A percentile compares a stretch with the other conserved stretches of the same genome.
phyloP scores from a whole-genome alignment of 495 filamentous ascomycete species.

The Trichocladium antarcticum region DNA sequence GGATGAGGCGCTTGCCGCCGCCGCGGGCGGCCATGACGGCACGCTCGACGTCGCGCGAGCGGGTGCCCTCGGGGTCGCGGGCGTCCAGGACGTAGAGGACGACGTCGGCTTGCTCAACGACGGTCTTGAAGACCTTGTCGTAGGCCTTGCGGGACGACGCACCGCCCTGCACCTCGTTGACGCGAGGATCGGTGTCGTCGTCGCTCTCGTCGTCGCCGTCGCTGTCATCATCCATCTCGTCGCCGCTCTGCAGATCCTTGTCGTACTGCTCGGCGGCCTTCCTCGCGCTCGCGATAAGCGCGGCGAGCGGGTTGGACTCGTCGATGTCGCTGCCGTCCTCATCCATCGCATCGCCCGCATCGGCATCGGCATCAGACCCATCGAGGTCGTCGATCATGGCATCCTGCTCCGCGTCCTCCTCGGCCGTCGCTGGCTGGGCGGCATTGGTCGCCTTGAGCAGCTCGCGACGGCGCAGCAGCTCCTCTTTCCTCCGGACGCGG shows the following conservation, averaged over 20 bases:
- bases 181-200: constrained; percentile 33
- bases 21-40: constrained; percentile 75
- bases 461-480: constrained; percentile 56
- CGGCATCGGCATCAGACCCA: constrained; percentile 25
- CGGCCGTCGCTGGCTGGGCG: constrained; percentile 27
- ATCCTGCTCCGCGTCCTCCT: constrained; percentile 37
- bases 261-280: constrained; percentile 79
- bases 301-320: constrained; percentile 77
- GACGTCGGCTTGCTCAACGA: constrained; percentile 82
- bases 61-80: constrained; percentile 80
- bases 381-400: constrained; percentile 22
- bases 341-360: constrained; percentile 33
- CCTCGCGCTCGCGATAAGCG: constrained; percentile 78
- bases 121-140: constrained; percentile 92
- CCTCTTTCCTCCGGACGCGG: constrained; percentile 67
- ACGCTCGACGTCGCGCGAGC: constrained; percentile 81
- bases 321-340: constrained; percentile 39
- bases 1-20: constrained; percentile 78
- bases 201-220: constrained; percentile 49
- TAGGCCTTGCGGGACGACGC: constrained; percentile 67
- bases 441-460: constrained; percentile 54
- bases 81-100: constrained; percentile 92
- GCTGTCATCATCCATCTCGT: constrained; percentile 52
- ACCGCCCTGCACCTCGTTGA: constrained; percentile 37
- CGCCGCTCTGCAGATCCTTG: constrained; percentile 43